Conservation (phyloP, 805 yeast species). For the Yamadazyma philogaea region DNA sequence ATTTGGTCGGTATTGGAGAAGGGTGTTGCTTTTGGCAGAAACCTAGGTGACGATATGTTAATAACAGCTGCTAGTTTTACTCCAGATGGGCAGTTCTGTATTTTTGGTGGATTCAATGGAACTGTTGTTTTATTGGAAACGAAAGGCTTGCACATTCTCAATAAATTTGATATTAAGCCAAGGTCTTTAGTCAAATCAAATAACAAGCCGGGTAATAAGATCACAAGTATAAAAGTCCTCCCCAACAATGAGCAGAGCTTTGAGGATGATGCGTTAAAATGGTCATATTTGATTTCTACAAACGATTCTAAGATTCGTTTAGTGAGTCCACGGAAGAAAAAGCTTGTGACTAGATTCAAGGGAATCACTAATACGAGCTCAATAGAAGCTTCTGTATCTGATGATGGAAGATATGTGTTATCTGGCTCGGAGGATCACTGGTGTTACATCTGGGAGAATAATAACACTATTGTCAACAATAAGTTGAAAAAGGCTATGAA, state of each 20-base stretch:
- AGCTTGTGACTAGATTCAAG: slow-evolving; percentile 63
- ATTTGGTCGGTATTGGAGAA: slow-evolving; percentile 85
- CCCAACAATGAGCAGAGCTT: slow-evolving; percentile 15
- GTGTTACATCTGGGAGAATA: slow-evolving; percentile 75
- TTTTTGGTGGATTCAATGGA: slow-evolving; percentile 82
- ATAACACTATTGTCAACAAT: slow-evolving; percentile 40
- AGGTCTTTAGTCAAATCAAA: slow-evolving; percentile 17
- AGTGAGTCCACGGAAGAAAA: slow-evolving; percentile 51
- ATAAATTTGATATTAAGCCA: slow-evolving; percentile 31
- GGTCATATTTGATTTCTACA: slow-evolving; percentile 58
- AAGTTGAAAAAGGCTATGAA: slow-evolving; percentile 32
- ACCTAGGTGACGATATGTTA: slow-evolving; percentile 58
- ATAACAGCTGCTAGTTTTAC: slow-evolving; percentile 75
- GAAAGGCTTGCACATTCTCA: slow-evolving; percentile 50
- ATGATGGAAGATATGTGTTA: slow-evolving; percentile 55
- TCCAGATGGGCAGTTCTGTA: slow-evolving; percentile 56
- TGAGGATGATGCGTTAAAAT: slow-evolving; percentile 18
- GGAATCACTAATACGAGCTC: slow-evolving; percentile 73
- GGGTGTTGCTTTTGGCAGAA: slow-evolving; percentile 49
- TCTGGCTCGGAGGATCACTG: slow-evolving; percentile 87
- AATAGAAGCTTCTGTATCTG: slow-evolving; percentile 62
- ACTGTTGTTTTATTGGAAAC: slow-evolving; percentile 59
- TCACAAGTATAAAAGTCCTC: slow-evolving; percentile 71
- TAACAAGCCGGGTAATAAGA: slow-evolving; percentile 42
- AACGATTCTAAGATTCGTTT: slow-evolving; percentile 79